Evolutionary conservation across 2,329 filamentous ascomycete genomes (phyloP).

Genomic region (Diaporthe batatas): DNA sequence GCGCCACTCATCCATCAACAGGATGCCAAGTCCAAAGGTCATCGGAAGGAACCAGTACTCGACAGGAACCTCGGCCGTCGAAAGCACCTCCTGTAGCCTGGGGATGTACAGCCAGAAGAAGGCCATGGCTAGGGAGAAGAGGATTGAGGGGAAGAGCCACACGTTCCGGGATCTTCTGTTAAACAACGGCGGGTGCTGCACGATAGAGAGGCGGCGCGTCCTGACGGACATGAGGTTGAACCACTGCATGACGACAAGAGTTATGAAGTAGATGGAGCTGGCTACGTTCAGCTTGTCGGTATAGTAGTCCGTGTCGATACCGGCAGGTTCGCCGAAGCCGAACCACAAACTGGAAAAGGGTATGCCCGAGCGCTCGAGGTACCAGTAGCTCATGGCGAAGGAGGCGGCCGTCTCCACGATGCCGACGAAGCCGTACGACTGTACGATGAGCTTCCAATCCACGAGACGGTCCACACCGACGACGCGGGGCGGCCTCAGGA

Average conservation of each 20-base stretch:
- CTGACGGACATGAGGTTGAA: slow-evolving; percentile 80
- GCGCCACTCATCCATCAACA: slow-evolving; percentile 75
- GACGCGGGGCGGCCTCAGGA: slow-evolving; percentile 76
- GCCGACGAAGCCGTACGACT: slow-evolving; percentile 80
- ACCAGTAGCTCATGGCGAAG: slow-evolving; percentile 77
- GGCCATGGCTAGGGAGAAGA: slow-evolving; percentile 77
- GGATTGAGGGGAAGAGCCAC: slow-evolving; percentile 77
- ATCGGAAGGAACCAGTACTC: slow-evolving; percentile 84
- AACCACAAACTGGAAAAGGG: slow-evolving; percentile 77
- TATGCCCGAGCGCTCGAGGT: slow-evolving; percentile 72
- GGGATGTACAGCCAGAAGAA: slow-evolving; percentile 80
- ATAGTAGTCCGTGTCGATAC: slow-evolving; percentile 67
- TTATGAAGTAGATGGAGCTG: slow-evolving; percentile 84
- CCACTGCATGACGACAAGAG: slow-evolving; percentile 85
- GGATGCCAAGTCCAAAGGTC: slow-evolving; percentile 75
- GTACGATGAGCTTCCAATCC: slow-evolving; percentile 78
- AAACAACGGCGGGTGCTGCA: slow-evolving; percentile 79
- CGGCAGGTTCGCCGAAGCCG: slow-evolving; percentile 69
- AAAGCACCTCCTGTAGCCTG: slow-evolving; percentile 70
- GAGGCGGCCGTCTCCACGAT: slow-evolving; percentile 71
- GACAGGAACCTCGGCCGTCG: slow-evolving; percentile 73
- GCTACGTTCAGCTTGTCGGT: slow-evolving; percentile 71
- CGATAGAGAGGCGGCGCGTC: slow-evolving; percentile 74
- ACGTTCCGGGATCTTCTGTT: slow-evolving; percentile 75
- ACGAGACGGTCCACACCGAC: slow-evolving; percentile 79